These are phyloP conservation scores for Xylaria arbuscula DNA, from an alignment of 2,329 filamentous ascomycete species.

Conservation along the genomic window DNA sequence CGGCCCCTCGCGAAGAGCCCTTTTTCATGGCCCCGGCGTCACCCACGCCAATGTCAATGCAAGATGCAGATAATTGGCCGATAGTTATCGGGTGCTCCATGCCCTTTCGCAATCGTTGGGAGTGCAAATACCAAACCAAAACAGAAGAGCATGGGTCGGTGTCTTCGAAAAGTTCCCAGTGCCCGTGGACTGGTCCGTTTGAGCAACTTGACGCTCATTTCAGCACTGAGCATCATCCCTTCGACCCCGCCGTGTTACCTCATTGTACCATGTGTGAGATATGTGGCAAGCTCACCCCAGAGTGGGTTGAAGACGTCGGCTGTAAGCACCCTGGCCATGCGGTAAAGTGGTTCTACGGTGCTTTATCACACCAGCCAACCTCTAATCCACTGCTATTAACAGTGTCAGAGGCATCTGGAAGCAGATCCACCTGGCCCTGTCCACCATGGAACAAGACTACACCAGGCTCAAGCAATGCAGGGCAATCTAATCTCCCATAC, in stretches of 20 bases:
- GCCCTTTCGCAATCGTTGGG: conserved; percentile 40
- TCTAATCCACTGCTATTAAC: conserved; percentile 37
- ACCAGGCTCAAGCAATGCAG: conserved; percentile 35
- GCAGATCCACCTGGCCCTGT: conserved; percentile 40
- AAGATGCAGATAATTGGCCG: conserved; percentile 36
- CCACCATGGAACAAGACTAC: conserved; percentile 28
- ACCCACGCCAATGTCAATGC: conserved; percentile 20
- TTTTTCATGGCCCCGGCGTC: conserved; percentile 32
- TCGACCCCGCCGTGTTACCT: conserved; percentile 32
- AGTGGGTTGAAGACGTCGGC: conserved; percentile 27
- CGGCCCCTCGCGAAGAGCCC: conserved; percentile 36
- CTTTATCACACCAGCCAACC: conserved; percentile 32
- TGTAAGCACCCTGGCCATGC: conserved; percentile 36
- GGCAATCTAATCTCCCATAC: conserved; percentile 27
- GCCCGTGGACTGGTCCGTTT: conserved; percentile 47
- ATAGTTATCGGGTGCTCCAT: conserved; percentile 42
- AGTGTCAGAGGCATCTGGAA: conserved; percentile 45
- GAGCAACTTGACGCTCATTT: conserved; percentile 44
- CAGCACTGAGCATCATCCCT: conserved; percentile 40
- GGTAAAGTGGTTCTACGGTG: conserved; percentile 45
- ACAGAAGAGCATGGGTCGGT: conserved; percentile 33
- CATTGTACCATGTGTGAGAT: conserved; percentile 42
- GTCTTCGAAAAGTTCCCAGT: conserved; percentile 36
- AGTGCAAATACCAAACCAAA: conserved; percentile 43
- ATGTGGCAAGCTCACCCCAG: conserved; percentile 35